Evolutionary conservation across 768 basidiomycete species (phyloP).

Genomic region (Rhizopogon roseolus): DNA sequence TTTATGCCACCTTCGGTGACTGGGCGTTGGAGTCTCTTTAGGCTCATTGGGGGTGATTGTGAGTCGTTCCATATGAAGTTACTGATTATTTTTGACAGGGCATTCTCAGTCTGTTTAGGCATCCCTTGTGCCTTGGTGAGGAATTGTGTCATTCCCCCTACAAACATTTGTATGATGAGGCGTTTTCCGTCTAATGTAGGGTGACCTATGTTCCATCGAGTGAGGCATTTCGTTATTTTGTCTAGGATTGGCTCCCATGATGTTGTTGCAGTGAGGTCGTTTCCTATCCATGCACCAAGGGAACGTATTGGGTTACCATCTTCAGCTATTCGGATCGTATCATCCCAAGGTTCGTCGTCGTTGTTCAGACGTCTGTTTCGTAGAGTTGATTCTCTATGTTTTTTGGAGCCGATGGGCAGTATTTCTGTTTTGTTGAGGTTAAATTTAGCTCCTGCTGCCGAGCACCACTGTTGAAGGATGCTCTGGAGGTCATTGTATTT

Average conservation of each 20-base stretch:
- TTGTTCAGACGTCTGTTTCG: conserved; percentile 2
- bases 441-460: conserved; percentile 9
- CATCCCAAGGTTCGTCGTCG: conserved; percentile 6
- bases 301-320: conserved; percentile 26
- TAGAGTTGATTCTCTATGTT: conserved; percentile 10
- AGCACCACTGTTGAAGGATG: conserved; percentile 10
- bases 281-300: conserved; percentile 30
- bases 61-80: conserved; percentile 24
- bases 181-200: conserved; percentile 25
- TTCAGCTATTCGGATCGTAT: conserved; percentile 17
- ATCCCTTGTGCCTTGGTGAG: conserved; percentile 21
- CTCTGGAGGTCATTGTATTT: conserved; percentile 1
- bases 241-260: conserved; percentile 25
- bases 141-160: conserved; percentile 21
- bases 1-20: too few species aligned
- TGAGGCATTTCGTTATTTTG: conserved; percentile 17
- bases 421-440: conserved; percentile 20
- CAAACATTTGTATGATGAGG: conserved; percentile 12
- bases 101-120: conserved; percentile 10
- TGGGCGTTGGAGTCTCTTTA: not conserved
- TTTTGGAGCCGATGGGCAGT: conserved; percentile 18
- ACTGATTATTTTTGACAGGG: conserved; percentile 13
- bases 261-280: conserved; percentile 11
- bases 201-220: conserved; percentile 23
- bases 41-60: conserved; percentile 2